These are phyloP conservation scores for Casuarina cunninghamiana DNA, from an alignment of 306 rosid species.

Conservation along the genomic window DNA sequence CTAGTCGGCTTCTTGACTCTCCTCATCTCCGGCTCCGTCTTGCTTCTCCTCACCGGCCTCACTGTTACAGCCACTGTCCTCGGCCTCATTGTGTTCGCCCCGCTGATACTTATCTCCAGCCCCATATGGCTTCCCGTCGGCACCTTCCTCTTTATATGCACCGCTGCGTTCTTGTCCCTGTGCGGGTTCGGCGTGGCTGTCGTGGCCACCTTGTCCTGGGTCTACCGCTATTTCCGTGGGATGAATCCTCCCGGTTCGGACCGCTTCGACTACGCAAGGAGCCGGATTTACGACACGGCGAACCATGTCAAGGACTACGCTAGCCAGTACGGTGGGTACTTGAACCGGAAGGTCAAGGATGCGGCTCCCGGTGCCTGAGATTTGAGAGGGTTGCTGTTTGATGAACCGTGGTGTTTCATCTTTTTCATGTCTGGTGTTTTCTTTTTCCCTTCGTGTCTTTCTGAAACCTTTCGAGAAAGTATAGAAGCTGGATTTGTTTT, in stretches of 20 bases:
- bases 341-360: slow-evolving; percentile 75
- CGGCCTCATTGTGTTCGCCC: slow-evolving; percentile 47
- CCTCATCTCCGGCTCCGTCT: slow-evolving; percentile 46
- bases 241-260: slow-evolving; percentile 83
- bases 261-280: slow-evolving; percentile 66
- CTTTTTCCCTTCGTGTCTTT: not conserved
- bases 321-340: slow-evolving; percentile 75
- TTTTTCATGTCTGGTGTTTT: not conserved
- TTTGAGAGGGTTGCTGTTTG: not conserved
- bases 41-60: slow-evolving; percentile 60
- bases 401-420: not conserved
- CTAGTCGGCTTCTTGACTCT: slow-evolving; percentile 53
- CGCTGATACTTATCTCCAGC: slow-evolving; percentile 53
- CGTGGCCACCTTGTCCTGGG: slow-evolving; percentile 57
- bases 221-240: slow-evolving; percentile 63
- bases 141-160: slow-evolving; percentile 28
- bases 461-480: not conserved
- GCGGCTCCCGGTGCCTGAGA: slow-evolving; percentile 89
- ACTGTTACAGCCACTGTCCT: slow-evolving; percentile 41
- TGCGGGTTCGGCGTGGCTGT: slow-evolving; percentile 40
- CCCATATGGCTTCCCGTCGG: slow-evolving; percentile 77
- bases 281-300: slow-evolving; percentile 76
- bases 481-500: not conserved
- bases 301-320: slow-evolving; percentile 85
- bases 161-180: slow-evolving; percentile 42